These are phyloP conservation scores for Penicillium griseofulvum DNA, from an alignment of 2,329 filamentous ascomycete genomes.

Conservation along the genomic window DNA sequence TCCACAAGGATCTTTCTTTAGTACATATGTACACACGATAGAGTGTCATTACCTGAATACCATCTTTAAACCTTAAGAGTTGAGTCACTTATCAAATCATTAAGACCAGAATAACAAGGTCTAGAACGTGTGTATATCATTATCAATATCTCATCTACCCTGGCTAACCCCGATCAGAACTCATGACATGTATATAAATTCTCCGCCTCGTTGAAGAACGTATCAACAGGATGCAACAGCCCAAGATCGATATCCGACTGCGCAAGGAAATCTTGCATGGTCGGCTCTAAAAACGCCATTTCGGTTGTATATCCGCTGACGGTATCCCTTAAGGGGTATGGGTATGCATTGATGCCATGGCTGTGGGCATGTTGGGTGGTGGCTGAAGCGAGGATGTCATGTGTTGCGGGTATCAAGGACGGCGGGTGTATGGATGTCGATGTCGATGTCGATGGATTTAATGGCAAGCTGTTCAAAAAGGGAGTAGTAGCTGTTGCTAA, in stretches of 20 bases:
- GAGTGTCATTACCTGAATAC: background rate
- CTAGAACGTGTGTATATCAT: background rate
- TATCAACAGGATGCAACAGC: conserved; percentile 36
- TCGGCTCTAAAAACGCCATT: conserved; percentile 40
- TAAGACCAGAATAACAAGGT: background rate
- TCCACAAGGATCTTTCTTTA: background rate
- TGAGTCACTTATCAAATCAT: background rate
- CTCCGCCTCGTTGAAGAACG: conserved; percentile 34
- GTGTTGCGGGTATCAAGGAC: conserved; percentile 2
- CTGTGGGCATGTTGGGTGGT: background rate
- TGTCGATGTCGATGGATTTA: background rate
- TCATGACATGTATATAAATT: conserved; percentile 32
- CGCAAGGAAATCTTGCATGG: conserved; percentile 41
- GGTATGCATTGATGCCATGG: conserved; percentile 9
- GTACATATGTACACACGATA: background rate
- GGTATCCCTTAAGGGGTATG: conserved; percentile 22
- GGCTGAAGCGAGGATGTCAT: conserved; percentile 7
- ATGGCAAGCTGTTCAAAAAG: background rate
- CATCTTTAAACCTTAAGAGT: background rate
- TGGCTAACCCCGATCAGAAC: conserved; percentile 5
- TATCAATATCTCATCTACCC: background rate
- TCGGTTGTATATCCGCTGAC: conserved; percentile 35
- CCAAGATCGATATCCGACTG: conserved; percentile 40
- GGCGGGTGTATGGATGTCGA: conserved; percentile 4
- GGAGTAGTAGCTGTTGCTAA: background rate